These are phyloP conservation scores for Botrytis squamosa DNA, from an alignment of 2,329 filamentous ascomycete species.

Conservation along the genomic window DNA sequence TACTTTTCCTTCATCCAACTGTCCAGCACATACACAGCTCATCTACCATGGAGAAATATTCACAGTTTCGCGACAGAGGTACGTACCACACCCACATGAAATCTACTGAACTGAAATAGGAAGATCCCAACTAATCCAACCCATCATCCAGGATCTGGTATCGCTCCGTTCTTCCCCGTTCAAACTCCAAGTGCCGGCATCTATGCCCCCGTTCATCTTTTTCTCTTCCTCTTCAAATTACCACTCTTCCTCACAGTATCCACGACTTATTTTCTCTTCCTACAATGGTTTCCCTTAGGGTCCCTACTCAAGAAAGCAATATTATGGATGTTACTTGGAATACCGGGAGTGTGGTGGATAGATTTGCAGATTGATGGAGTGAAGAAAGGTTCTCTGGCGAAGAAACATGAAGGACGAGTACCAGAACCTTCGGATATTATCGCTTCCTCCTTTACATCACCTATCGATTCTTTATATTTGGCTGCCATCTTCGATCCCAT, in stretches of 20 bases:
- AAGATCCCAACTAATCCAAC: constrained; percentile 30
- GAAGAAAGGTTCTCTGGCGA: constrained; percentile 80
- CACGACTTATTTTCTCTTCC: constrained; percentile 71
- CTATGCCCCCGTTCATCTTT: constrained; percentile 62
- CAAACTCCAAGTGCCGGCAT: constrained; percentile 62
- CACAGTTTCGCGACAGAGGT: constrained; percentile 74
- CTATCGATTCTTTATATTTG: constrained; percentile 89
- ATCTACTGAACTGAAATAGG: background rate
- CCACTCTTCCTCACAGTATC: constrained; percentile 71
- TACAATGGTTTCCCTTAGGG: constrained; percentile 78
- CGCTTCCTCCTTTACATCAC: constrained; percentile 86
- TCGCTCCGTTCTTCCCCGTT: constrained; percentile 91
- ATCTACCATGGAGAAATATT: constrained; percentile 68
- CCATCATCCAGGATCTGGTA: constrained; percentile 72
- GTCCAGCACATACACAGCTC: background rate
- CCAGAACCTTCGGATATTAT: constrained; percentile 80
- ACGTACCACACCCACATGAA: constrained; percentile 26
- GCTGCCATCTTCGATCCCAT: constrained; percentile 95
- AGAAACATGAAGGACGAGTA: constrained; percentile 69
- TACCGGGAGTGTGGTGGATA: constrained; percentile 96
- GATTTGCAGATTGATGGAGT: constrained; percentile 98
- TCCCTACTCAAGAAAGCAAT: constrained; percentile 73
- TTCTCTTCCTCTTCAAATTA: constrained; percentile 78
- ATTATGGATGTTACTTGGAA: constrained; percentile 81
- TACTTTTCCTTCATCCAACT: background rate